Base-by-base conservation (phyloP, 345 rosid species). In the Citrus glauca region DNA sequence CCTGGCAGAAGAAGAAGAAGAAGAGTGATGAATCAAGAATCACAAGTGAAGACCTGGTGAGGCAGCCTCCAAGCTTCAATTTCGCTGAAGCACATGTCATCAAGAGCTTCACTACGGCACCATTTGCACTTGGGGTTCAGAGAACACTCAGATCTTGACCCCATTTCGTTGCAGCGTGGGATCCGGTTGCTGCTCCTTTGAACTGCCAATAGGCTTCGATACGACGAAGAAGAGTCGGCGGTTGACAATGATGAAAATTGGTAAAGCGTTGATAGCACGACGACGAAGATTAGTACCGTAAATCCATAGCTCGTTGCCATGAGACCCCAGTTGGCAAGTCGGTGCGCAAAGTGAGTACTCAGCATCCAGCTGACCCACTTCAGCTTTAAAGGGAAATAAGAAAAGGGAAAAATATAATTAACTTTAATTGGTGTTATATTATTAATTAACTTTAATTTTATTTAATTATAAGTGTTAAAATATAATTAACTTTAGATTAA, bases 31-130 rank as follows among this genome's bases (percentile, higher is more conserved):
- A 40, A 27, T 42, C 72, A 42, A 69, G 80, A 87, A 77, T 83
- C 77, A 66, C 90, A 87, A 71, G 80, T 22, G 72, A 87, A 89
- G 74, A 87, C 84, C 88, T 89, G 89, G 13, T 67, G 79, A 33
- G 92, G 92, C 48, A 89, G 72, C 81, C 87, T 75, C 89, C 88
- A 71, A 78, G 92, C 83, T 45, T 89, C 90, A 48, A 71, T 24
- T 81, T 80, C 82, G 77, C 69, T 60, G 69, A 89, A 89, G 89
- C 92, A 89, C 87, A 80, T 85, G 85, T 89, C 88, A 71, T 87
- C 87, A 19, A 89, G 89, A 79, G 75, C 86, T 17, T 89, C 86
- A 66, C 92, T 89, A 11, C 62, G 73, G 77, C 90, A 89, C 92
- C 92, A 89, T 55, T 84, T 81, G 81, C 92, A 85, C 33, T 72